A percentile compares a stretch with the other conserved stretches of the same genome.
These are phyloP conservation scores for Cicer yamashitae DNA, from an alignment of 306 rosid genomes.

Conservation along the genomic window DNA sequence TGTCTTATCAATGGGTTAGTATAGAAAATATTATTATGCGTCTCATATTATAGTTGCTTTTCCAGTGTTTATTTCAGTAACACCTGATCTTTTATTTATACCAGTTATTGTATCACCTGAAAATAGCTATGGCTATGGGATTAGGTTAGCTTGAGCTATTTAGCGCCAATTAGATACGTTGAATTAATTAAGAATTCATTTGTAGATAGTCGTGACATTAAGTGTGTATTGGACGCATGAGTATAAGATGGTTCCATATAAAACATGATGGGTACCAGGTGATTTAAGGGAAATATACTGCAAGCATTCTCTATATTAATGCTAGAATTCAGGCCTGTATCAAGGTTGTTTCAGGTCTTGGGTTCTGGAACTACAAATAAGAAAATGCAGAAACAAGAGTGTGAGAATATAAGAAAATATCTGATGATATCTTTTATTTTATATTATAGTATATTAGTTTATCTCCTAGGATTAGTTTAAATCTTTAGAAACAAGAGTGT, in stretches of 20 bases:
- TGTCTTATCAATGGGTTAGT: constrained; percentile 85
- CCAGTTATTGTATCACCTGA: not conserved
- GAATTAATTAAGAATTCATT: not conserved
- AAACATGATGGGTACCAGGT: not conserved
- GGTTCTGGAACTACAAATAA: constrained; percentile 2
- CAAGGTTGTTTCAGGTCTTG: not conserved
- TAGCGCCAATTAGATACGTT: not conserved
- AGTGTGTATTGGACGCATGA: not conserved
- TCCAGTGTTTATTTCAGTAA: constrained; percentile 25
- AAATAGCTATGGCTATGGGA: constrained; percentile 31
- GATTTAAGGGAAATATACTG: not conserved
- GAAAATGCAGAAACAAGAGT: not conserved
- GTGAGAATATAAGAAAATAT: not conserved
- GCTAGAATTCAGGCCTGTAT: not conserved
- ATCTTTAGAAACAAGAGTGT: constrained; percentile 2
- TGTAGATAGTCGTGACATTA: not conserved
- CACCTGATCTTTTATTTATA: constrained; percentile 10
- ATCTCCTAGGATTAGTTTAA: not conserved
- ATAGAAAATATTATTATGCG: constrained; percentile 13
- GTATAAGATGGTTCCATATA: not conserved
- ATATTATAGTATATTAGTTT: constrained; percentile 2
- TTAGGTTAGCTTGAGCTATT: constrained; percentile 20
- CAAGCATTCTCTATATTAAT: not conserved
- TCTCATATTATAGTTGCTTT: constrained; percentile 36
- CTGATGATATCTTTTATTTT: not conserved